Conservation (phyloP, 768 basidiomycete species). For the Termitomyces sp. region DNA sequence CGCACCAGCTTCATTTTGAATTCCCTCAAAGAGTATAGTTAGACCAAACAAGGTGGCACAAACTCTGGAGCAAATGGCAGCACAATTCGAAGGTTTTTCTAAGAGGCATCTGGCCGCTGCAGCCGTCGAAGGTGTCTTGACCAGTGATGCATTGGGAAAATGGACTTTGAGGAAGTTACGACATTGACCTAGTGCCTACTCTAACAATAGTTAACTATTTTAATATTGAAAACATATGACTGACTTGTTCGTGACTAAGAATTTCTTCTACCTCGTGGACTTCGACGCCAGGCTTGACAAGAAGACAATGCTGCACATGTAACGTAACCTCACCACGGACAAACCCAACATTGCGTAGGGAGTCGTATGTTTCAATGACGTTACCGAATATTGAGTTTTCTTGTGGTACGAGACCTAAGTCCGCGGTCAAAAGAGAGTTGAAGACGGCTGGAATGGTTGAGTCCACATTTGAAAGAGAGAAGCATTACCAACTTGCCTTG, state of each 20-base stretch:
- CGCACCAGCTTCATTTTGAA: background rate
- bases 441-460: slow-evolving; percentile 46
- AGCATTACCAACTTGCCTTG: slow-evolving; percentile 16
- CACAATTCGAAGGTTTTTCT: background rate
- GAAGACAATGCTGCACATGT: background rate
- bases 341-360: background rate
- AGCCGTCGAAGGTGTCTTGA: background rate
- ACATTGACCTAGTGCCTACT: background rate
- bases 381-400: background rate
- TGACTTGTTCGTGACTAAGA: background rate
- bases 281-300: background rate
- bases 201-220: background rate
- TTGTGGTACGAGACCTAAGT: slow-evolving; percentile 32
- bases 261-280: background rate
- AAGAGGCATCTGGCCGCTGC: background rate
- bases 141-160: background rate
- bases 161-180: background rate
- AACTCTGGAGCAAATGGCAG: background rate
- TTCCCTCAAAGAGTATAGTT: background rate
- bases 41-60: background rate
- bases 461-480: background rate
- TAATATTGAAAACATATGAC: background rate
- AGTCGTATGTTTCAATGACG: background rate
- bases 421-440: slow-evolving; percentile 32
- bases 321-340: background rate